Base-by-base conservation (phyloP, 169 alveolate genomes). In the Plasmodium malariae region DNA sequence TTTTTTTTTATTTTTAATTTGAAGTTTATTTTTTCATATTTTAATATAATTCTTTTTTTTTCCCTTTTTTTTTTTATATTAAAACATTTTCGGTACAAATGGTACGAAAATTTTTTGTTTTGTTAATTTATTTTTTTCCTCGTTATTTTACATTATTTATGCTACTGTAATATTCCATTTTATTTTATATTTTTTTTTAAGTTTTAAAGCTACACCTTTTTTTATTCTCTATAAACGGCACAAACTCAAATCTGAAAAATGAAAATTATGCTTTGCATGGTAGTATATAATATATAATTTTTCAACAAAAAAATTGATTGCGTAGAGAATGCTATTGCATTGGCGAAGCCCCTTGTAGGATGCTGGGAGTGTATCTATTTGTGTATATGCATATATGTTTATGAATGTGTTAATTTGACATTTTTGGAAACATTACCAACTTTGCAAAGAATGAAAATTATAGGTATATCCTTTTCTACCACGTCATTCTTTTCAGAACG, bases 1-100 rank as follows among this genome's bases (percentile, higher is more conserved):
- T 34, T 43, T 48, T 43, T 70, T 45, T 67, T 43, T 49, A 67
- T 67, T 67, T 70, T 48, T 45, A 60, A 70, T 24, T 45, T 9
- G 14, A 70, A 3, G 19, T 14, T 40, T 49, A 68, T 68, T 40
- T 68, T 54, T 54, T 54, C 17, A 54, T 68, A 19, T 26, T 21
- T 26, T 68, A 68, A 48, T 21, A 68, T 34, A 19, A 3, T 30
- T 62, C 19, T 67, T 32, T 32, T 51, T 67, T 43, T 67, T 67
- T 48, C 9, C 9, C 9, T 17, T 32, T 67, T 32, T 70, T 19
- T 26, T 60, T 70, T 54, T 70, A 24, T 55, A 69, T 70, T 43
- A 70, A 55, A 55, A 57, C 14, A 45, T 55, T 17, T 70, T 70
- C 19, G 67, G 32, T 55, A 70, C 24, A 12, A 4, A 19, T 17